Evolutionary conservation across 352 stramenopile genomes (phyloP), one percentile per base, ranked within the genome.

Genomic region (Peronospora farinosa): DNA sequence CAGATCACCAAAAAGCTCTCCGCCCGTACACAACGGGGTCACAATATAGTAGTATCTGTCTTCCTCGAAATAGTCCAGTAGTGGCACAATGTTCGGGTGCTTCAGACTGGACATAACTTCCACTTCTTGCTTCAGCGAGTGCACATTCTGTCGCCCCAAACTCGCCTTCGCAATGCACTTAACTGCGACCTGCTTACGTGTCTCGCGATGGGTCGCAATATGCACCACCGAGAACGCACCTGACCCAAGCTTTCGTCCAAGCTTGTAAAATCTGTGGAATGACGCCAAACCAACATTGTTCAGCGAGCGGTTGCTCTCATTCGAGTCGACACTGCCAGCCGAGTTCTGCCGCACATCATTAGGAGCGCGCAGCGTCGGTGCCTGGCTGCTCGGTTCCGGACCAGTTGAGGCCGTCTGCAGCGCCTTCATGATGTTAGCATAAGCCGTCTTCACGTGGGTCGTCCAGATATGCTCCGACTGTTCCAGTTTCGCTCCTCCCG

Each of bases 1-100:
- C 7, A 99, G 80, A 30, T 92, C 74, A 49, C 98, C 92, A 72
- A 98, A 99, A 1, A 98, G 71, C 54, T 98, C 95, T 7, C 95
- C 87, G 35, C 88, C 88, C 0, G 71, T 86, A 41, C 74, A 84
- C 37, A 87, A 47, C 49, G 77, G 76, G 16, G 79, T 92, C 13
- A 92, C 82, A 49, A 90, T 74, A 46, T 89, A 86, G 50, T 86
- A 90, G 63, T 84, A 88, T 49, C 74, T 59, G 11, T 68, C 39
- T 51, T 88, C 81, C 35, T 92, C 76, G 43, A 76, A 92, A 47
- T 87, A 88, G 30, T 81, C 78, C 11, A 87, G 51, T 11, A 88
- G 63, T 31, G 76, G 78, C 23, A 92, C 71, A 3, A 92, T 51
- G 42, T 89, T 88, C 25, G 77, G 68, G 60, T 92, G 78, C 23